Evolutionary conservation across 1,139 yeast species (phyloP), one percentile per base, ranked within the genome.

Genomic region (Yamadazyma blattariae): DNA sequence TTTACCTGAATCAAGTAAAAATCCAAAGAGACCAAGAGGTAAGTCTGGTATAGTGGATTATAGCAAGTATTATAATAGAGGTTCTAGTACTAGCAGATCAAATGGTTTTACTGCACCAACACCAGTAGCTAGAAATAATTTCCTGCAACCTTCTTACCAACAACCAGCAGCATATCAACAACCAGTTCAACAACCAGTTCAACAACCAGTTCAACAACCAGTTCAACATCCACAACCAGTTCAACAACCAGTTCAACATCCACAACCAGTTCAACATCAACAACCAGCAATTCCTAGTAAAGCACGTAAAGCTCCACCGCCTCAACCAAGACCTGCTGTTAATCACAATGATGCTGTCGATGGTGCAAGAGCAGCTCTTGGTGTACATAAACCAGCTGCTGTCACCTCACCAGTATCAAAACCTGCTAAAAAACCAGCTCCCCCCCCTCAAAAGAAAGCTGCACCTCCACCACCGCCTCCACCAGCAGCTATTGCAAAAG

Each of bases 21-120:
- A 89, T 30, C 83, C 81, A 29, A 79, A 82, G 48, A 78, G 85
- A 48, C 97, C 97, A 26, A 60, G 71, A 47, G 73, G 68, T 1
- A 47, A 37, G 14, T 50, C 67, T 4, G 48, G 64, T 9, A 56
- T 61, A 35, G 74, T 71, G 22, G 76, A 71, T 44, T 71, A 65
- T 45, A 55, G 63, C 41, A 68, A 68, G 47, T 71, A 70, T 41
- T 66, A 67, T 44, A 65, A 64, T 43, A 51, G 74, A 35, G 63
- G 67, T n/a, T 39, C 51, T 9, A 42, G 34, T 12, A 45, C 24
- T 25, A 29, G 30, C 7, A 37, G 27, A 18, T 23, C 38, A n/a
- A 34, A 38, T 25, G 37, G 42, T 5, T 35, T 28, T 23, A 52
- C 25, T 22, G 37, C 29, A 25, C 35, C 35, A 13, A 27, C 27